Evolutionary conservation across 371 early-diverging fungal species (phyloP), one percentile per base, ranked within the genome.

Genomic region (Lichtheimia corymbifera): DNA sequence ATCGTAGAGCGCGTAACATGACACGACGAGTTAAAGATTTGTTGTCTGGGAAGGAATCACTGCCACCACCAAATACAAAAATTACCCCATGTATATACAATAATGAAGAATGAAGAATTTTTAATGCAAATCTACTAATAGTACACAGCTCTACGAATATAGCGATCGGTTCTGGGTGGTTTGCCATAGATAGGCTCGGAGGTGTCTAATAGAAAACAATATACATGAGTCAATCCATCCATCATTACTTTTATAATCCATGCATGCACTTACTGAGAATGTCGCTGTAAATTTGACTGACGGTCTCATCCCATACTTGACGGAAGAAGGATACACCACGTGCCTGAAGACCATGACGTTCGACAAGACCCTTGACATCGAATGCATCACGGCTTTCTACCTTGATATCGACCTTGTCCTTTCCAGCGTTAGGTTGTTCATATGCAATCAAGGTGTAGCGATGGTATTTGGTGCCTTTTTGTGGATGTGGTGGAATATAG

Each of bases 401-500:
- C 54, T 81, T 74, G 22, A 88, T 55, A 53, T 76, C 70, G 1
- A 76, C 60, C 67, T 78, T 82, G 24, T 76, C 76, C 50, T 79
- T 77, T 4, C 88, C 89, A 5, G 66, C 69, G 28, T 87, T 82
- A 20, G 85, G 78, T 70, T 93, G 93, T 68, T 90, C 87, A 54
- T 85, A 83, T 22, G 84, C 78, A 58, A 90, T 76, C 27, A 89
- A 57, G 25, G 88, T 89, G 65, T 91, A 91, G 27, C 94, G 87
- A 63, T 93, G 94, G 56, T 80, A 82, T 66, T 87, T 88, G 41
- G 92, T 88, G 41, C 93, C 93, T 62, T 84, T 84, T 51, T 90
- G 84, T 35, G 94, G 94, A 66, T 93, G 94, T 57, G 93, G 93
- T 52, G 92, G 90, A 22, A 89, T 53, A 65, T 93, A 93, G 6